Conservation (phyloP, 352 stramenopile species). For the Phytophthora niederhauseri region DNA sequence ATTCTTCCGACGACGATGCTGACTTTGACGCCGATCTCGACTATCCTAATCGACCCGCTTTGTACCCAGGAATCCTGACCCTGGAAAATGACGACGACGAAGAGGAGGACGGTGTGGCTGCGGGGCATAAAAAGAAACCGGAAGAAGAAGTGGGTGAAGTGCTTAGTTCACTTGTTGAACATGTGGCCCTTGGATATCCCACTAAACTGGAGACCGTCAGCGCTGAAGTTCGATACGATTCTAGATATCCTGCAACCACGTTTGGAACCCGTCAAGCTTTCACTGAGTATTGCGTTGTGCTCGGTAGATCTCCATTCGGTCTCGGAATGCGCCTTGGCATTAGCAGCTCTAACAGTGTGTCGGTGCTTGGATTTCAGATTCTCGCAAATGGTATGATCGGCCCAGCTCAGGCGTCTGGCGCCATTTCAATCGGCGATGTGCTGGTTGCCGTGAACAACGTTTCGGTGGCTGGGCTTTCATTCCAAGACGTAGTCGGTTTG, state of each 20-base stretch:
- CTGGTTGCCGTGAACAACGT: constrained; percentile 82
- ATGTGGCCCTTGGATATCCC: constrained; percentile 82
- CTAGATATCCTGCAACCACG: constrained; percentile 52
- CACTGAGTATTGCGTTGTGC: constrained; percentile 76
- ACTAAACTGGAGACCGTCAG: constrained; percentile 50
- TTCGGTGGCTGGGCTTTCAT: constrained; percentile 57
- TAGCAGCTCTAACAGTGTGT: constrained; percentile 58
- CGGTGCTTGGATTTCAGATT: constrained; percentile 84
- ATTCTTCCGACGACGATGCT: constrained; percentile 73
- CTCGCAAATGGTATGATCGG: constrained; percentile 76
- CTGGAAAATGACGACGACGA: constrained; percentile 47
- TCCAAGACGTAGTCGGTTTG: constrained; percentile 80
- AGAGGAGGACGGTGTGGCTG: constrained; percentile 47
- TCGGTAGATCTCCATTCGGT: constrained; percentile 69
- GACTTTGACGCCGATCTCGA: constrained; percentile 69
- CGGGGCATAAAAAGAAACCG: constrained; percentile 56
- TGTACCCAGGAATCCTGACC: constrained; percentile 71
- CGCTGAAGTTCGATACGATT: constrained; percentile 55
- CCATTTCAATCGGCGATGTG: constrained; percentile 75
- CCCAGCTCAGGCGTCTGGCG: constrained; percentile 74
- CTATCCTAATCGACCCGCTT: constrained; percentile 35
- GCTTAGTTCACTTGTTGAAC: constrained; percentile 79
- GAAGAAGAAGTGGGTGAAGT: constrained; percentile 78
- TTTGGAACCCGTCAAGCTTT: constrained; percentile 59
- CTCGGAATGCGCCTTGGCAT: constrained; percentile 86